These are phyloP conservation scores for Coniophora puteana DNA, from an alignment of 1,284 basidiomycete genomes.

Conservation along the genomic window DNA sequence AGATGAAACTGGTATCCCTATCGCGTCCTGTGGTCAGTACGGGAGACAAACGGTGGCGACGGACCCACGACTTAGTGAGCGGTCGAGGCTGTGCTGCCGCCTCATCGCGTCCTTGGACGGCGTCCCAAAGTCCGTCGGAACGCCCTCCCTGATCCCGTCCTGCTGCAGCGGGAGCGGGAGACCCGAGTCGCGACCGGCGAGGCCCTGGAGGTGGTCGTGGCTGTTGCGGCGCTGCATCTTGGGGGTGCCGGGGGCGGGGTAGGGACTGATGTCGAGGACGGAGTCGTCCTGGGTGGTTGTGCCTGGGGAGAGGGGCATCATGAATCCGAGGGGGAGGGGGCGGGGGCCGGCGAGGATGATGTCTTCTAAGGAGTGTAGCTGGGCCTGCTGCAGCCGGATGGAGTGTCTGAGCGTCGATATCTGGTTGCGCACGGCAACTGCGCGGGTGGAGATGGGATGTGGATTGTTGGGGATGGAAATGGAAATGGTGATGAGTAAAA, in stretches of 20 bases:
- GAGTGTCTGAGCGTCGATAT: constrained; percentile 74
- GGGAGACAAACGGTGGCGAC: constrained; percentile 13
- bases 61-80: constrained; percentile 74
- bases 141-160: constrained; percentile 64
- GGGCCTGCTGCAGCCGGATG: constrained; percentile 75
- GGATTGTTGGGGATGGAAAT: constrained; percentile 17
- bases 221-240: constrained; percentile 60
- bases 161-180: constrained; percentile 62
- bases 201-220: constrained; percentile 63
- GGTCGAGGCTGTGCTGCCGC: constrained; percentile 66
- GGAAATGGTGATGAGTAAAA: constrained; percentile 15
- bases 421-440: constrained; percentile 68
- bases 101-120: constrained; percentile 38
- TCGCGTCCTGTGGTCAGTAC: constrained; percentile 12
- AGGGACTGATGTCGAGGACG: constrained; percentile 31
- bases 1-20: constrained; percentile 77
- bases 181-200: constrained; percentile 71
- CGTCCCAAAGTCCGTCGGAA: constrained; percentile 55
- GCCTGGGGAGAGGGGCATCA: constrained; percentile 33
- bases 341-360: constrained; percentile 60
- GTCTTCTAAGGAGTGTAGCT: constrained; percentile 63
- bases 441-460: constrained; percentile 26
- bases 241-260: constrained; percentile 35
- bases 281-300: too few species aligned
- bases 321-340: constrained; percentile 44